Base-by-base conservation (phyloP, 2,329 filamentous ascomycete species). In the Paecilomyces dactylethromorphus region DNA sequence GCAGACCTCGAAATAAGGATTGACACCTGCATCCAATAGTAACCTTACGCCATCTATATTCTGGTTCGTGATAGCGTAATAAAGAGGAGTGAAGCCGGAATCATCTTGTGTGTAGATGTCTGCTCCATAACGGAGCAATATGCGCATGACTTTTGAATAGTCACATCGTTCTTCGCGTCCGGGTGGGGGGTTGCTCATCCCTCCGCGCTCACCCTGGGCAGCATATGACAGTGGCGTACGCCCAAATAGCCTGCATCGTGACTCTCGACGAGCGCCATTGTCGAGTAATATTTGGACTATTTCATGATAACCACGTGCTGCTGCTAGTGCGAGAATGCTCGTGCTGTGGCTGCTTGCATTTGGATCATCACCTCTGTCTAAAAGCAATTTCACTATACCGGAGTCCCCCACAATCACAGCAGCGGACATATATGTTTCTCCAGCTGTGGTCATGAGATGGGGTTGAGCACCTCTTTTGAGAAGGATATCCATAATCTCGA, bases 91-190 rank as follows among this genome's bases (percentile, higher is more conserved):
- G 3, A 60, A 58, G 12, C 62, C 60, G 53, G 62, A 63, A 32
- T 64, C 58, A 55, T 65, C 63, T 51, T 58, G 60, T 11, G 62
- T 58, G 74, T 81, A 56, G 2, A 33, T 3, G 11, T 55, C 31
- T 33, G 24, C 53, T 21, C 53, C 26, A 15, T 55, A 1, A 21
- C 18, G 3, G 4, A 55, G 53, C 22, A 55, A 33, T 13, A 35
- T 55, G 18, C n/a, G 12, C 2, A n/a, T 18, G 18, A 35, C 53
- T 10, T 32, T 26, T 31, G 31, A 3, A 10, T 55, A 55, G 24
- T 55, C 31, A 33, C 53, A 26, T 22, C 53, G 10, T 6, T 26
- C 24, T 1, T 7, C 8, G 11, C n/a, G n/a, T 15, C 33, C 13
- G 2, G 33, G 31, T 10, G 24, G 53, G 15, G 31, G 15, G 8